phyloP scores from a whole-genome alignment of 2,329 filamentous ascomycete species.

The Nannizziopsis arthrosporioides region DNA sequence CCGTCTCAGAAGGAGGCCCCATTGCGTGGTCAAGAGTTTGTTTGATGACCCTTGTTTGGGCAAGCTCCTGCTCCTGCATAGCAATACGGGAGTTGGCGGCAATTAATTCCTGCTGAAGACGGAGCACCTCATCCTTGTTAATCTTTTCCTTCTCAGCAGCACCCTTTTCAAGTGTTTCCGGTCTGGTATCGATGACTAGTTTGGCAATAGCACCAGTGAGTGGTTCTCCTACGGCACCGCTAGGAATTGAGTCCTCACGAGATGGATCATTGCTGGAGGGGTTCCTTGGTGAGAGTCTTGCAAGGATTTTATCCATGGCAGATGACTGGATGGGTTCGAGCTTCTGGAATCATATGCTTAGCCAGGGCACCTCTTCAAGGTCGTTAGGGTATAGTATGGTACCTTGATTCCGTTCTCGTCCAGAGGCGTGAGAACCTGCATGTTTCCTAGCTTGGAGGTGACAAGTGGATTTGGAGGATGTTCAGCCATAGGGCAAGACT shows the following conservation, averaged over 20 bases:
- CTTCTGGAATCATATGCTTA: slow-evolving; percentile 39
- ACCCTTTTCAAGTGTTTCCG: slow-evolving; percentile 23
- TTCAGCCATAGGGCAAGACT: slow-evolving; percentile 18
- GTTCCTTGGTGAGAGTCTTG: slow-evolving; percentile 32
- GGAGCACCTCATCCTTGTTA: slow-evolving; percentile 39
- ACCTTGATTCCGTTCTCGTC: slow-evolving; percentile 29
- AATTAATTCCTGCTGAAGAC: slow-evolving; percentile 46
- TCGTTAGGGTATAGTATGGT: slow-evolving; percentile 13
- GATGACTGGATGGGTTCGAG: slow-evolving; percentile 28
- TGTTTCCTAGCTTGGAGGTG: slow-evolving; percentile 26
- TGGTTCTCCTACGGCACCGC: background rate
- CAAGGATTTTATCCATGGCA: slow-evolving; percentile 53
- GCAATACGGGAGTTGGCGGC: slow-evolving; percentile 47
- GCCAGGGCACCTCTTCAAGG: background rate
- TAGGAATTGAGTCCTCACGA: background rate
- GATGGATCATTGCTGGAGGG: slow-evolving; percentile 13
- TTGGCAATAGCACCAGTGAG: background rate
- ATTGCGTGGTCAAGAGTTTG: slow-evolving; percentile 50
- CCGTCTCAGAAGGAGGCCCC: slow-evolving; percentile 42
- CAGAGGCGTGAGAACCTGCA: slow-evolving; percentile 20
- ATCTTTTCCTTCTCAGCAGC: slow-evolving; percentile 22
- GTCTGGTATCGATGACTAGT: slow-evolving; percentile 7
- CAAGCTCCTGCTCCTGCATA: slow-evolving; percentile 50
- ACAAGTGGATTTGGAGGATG: slow-evolving; percentile 24
- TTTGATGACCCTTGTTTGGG: slow-evolving; percentile 48